A percentile compares a stretch with the other conserved stretches of the same genome.
Conservation (phyloP, 2,329 filamentous ascomycete species). For the Alternaria alternata region DNA sequence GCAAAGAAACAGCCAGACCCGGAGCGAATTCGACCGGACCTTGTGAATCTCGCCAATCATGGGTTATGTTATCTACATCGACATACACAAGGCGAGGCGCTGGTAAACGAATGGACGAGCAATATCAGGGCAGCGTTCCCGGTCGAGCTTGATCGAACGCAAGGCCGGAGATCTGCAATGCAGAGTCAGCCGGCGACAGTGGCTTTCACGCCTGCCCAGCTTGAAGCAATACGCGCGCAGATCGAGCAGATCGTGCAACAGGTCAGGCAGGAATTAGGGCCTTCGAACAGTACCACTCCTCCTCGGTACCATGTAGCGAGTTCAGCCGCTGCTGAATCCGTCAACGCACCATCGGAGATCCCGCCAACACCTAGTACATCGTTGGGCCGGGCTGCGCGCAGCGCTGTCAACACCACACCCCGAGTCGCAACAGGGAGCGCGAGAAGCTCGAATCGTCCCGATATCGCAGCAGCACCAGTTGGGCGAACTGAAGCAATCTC, state of each 20-base stretch:
- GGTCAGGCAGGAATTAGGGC: background rate
- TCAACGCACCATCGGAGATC: background rate
- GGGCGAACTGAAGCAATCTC: background rate
- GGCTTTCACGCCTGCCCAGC: background rate
- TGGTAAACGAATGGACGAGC: slow-evolving; percentile 12
- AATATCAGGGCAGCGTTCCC: slow-evolving; percentile 13
- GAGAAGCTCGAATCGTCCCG: background rate
- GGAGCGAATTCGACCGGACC: slow-evolving; percentile 8
- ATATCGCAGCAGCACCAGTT: background rate
- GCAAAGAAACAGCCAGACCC: slow-evolving; percentile 14
- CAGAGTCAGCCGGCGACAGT: background rate
- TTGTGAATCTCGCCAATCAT: slow-evolving; percentile 16
- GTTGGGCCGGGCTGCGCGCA: background rate
- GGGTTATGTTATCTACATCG: slow-evolving; percentile 19
- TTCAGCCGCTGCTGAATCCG: background rate
- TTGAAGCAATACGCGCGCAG: background rate
- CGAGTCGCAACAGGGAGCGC: background rate
- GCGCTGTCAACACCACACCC: background rate
- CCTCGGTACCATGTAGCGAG: background rate
- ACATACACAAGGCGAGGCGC: background rate
- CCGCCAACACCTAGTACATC: background rate
- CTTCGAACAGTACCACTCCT: background rate
- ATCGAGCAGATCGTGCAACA: background rate
- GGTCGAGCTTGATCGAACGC: background rate
- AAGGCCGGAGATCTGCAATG: background rate